phyloP scores from a whole-genome alignment of 129 eudicot genomes.

The Erigeron canadensis region DNA sequence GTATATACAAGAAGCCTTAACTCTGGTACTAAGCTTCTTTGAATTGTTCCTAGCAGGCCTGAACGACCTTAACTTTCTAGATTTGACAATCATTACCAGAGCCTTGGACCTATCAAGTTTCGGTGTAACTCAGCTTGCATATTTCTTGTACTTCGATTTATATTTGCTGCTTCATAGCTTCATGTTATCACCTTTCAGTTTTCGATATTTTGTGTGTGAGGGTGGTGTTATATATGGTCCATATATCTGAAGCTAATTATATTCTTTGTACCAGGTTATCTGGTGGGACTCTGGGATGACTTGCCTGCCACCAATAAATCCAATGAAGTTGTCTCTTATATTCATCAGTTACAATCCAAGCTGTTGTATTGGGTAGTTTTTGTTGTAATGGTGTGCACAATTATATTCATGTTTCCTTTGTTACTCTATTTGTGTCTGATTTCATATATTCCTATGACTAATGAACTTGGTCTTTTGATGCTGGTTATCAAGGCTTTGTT shows the following conservation, averaged over 20 bases:
- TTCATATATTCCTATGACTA: conserved; percentile 16
- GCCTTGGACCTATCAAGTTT: neutral
- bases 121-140: conserved; percentile 1
- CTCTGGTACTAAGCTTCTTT: no score
- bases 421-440: conserved; percentile 16
- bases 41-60: neutral
- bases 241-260: neutral
- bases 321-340: conserved; percentile 12
- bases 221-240: neutral
- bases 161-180: neutral
- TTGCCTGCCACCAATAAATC: conserved; percentile 29
- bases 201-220: neutral
- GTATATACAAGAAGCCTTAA: neutral
- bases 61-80: neutral
- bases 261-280: conserved; percentile 22
- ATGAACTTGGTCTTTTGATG: conserved; percentile 12
- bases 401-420: neutral
- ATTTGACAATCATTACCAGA: neutral
- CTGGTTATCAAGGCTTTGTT: neutral
- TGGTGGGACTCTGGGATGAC: conserved; percentile 4
- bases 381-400: conserved; percentile 6
- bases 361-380: conserved; percentile 12
- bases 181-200: neutral
- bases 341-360: conserved; percentile 5
- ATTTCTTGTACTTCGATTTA: neutral